A percentile compares a stretch with the other conserved stretches of the same genome.
Evolutionary conservation across 768 basidiomycete genomes (phyloP).

Genomic region (Sarcodon sp.): DNA sequence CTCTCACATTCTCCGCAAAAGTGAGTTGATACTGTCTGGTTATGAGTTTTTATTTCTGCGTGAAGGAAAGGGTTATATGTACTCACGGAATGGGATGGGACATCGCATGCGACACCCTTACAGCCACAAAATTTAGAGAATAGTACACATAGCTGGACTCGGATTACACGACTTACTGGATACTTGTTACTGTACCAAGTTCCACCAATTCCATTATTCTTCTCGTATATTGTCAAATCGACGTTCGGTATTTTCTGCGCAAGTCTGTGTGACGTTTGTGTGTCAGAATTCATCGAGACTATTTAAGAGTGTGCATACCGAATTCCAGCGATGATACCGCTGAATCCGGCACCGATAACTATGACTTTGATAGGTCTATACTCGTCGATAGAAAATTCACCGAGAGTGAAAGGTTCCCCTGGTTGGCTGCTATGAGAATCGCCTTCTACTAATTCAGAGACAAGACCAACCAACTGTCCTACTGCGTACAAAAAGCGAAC

Average conservation of each 20-base stretch:
- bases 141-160: not conserved
- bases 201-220: constrained; percentile 45
- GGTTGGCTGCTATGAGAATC: too few relatives aligned
- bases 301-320: constrained; percentile 18
- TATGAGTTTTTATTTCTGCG: not conserved
- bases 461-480: too few relatives aligned
- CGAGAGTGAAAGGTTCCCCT: constrained; percentile 14
- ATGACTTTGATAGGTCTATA: constrained; percentile 40
- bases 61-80: not conserved
- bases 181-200: constrained; percentile 48
- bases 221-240: constrained; percentile 45
- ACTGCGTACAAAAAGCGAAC: too few relatives aligned
- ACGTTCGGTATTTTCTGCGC: constrained; percentile 27
- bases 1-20: constrained; percentile 35
- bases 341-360: constrained; percentile 45
- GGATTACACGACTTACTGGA: constrained; percentile 26
- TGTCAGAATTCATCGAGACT: too few relatives aligned
- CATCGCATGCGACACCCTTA: constrained; percentile 48
- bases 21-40: constrained; percentile 40
- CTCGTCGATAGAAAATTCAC: constrained; percentile 38
- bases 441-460: too few relatives aligned
- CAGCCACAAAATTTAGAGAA: not conserved
- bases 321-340: constrained; percentile 46
- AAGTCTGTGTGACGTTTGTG: too few relatives aligned
- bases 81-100: constrained; percentile 41